Evolutionary conservation across 2,329 filamentous ascomycete species (phyloP).

Genomic region (Rhynchosporium agropyri): DNA sequence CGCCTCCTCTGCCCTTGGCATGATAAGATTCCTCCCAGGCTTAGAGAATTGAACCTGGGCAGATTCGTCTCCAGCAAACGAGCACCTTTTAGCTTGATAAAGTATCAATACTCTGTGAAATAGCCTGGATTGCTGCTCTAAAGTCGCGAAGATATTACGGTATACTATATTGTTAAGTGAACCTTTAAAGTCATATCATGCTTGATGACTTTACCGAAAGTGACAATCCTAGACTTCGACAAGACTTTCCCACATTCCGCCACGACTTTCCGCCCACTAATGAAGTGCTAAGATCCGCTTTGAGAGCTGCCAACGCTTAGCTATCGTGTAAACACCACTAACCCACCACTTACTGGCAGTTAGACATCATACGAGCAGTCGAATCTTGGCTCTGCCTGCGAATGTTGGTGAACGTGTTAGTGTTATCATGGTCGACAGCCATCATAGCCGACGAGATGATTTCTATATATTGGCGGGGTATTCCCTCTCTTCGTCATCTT

Average conservation of each 20-base stretch:
- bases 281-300: neutral
- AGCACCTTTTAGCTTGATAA: too few species aligned
- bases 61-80: too few species aligned
- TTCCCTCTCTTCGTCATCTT: constrained; percentile 8
- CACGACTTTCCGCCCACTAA: constrained; percentile 23
- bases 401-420: constrained; percentile 9
- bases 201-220: too few species aligned
- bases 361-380: constrained; percentile 17
- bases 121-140: too few species aligned
- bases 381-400: constrained; percentile 20
- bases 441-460: constrained; percentile 14
- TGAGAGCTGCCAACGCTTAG: constrained; percentile 23
- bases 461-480: constrained; percentile 20
- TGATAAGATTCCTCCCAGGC: constrained; percentile 1
- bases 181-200: too few species aligned
- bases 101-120: too few species aligned
- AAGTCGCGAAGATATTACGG: too few species aligned
- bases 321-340: constrained; percentile 18
- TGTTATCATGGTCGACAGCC: constrained; percentile 18
- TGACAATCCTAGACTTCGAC: too few species aligned
- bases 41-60: neutral
- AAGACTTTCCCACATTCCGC: constrained; percentile 21
- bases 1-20: constrained; percentile 7
- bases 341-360: constrained; percentile 11
- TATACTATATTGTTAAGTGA: too few species aligned